Evolutionary conservation across 805 yeast genomes (phyloP).

Genomic region (Hanseniaspora valbyensis): DNA sequence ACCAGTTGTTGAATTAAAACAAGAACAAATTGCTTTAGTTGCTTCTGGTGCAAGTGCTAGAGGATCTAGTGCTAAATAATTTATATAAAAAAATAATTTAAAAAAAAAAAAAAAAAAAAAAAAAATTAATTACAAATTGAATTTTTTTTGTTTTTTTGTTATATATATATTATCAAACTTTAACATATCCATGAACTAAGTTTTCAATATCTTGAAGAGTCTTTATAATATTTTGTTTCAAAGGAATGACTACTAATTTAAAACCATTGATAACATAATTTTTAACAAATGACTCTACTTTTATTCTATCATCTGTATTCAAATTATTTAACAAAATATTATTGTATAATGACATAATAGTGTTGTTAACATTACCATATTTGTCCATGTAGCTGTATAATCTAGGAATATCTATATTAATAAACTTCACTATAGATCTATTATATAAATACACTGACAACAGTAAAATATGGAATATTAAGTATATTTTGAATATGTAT

Average conservation of each 20-base stretch:
- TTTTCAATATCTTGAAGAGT: conserved; percentile 11
- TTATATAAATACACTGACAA: conserved; percentile 5
- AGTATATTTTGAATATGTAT: background rate
- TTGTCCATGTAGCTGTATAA: conserved; percentile 12
- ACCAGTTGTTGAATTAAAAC: conserved; percentile 47
- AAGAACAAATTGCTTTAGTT: conserved; percentile 47
- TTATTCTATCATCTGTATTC: background rate
- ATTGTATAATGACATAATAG: background rate
- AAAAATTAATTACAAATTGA: background rate
- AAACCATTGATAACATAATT: background rate
- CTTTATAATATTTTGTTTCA: background rate
- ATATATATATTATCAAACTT: background rate
- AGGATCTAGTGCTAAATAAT: conserved; percentile 44
- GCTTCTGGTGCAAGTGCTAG: conserved; percentile 65
- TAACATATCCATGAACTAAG: conserved; percentile 4
- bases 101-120: too few species aligned
- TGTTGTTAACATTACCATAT: conserved; percentile 2
- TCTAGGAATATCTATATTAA: conserved; percentile 9
- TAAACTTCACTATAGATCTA: conserved; percentile 6
- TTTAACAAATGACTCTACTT: background rate
- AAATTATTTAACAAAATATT: background rate
- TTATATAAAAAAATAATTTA: too few species aligned
- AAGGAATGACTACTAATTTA: conserved; percentile 1
- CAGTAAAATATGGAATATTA: background rate
- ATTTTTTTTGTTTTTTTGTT: background rate